phyloP scores from a whole-genome alignment of 306 rosid genomes.

The Prunus armeniaca region DNA sequence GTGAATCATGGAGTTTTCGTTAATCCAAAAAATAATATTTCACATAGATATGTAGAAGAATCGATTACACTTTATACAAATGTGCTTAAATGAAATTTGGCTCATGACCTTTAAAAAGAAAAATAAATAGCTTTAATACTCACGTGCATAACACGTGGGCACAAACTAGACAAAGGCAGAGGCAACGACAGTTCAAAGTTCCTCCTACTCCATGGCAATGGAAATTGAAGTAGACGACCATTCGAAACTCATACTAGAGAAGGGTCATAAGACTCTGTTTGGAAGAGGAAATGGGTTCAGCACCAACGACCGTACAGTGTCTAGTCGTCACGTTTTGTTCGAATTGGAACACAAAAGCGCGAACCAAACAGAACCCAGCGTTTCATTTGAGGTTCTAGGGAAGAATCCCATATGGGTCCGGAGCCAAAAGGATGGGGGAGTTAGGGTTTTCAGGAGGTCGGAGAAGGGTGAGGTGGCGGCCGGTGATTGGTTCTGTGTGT shows the following conservation, averaged over 20 bases:
- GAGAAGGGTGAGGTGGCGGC: slow-evolving; percentile 54
- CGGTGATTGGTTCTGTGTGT: slow-evolving; percentile 72
- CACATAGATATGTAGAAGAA: no score
- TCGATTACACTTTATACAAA: no score
- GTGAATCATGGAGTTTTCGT: no score
- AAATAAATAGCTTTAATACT: neutral
- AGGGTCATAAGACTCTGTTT: slow-evolving; percentile 15
- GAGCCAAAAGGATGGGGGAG: slow-evolving; percentile 18
- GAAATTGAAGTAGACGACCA: slow-evolving; percentile 57
- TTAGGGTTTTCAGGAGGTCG: slow-evolving; percentile 47
- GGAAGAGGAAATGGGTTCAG: slow-evolving; percentile 66
- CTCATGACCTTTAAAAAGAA: neutral
- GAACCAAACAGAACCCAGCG: slow-evolving; percentile 31
- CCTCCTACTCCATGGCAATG: slow-evolving; percentile 6
- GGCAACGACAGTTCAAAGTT: neutral
- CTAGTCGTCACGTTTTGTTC: slow-evolving; percentile 62
- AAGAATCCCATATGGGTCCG: slow-evolving; percentile 78
- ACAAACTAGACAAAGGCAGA: neutral
- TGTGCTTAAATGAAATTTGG: no score
- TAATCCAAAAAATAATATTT: no score
- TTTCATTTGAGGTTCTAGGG: slow-evolving; percentile 70
- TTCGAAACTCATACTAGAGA: slow-evolving; percentile 26
- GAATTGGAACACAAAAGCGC: slow-evolving; percentile 17
- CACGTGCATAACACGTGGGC: neutral
- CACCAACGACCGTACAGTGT: slow-evolving; percentile 55